Evolutionary conservation across 176 grass and related monocot species (phyloP), one percentile per base, ranked within the genome.

Genomic region (sorghum (Sorghum bicolor)): DNA sequence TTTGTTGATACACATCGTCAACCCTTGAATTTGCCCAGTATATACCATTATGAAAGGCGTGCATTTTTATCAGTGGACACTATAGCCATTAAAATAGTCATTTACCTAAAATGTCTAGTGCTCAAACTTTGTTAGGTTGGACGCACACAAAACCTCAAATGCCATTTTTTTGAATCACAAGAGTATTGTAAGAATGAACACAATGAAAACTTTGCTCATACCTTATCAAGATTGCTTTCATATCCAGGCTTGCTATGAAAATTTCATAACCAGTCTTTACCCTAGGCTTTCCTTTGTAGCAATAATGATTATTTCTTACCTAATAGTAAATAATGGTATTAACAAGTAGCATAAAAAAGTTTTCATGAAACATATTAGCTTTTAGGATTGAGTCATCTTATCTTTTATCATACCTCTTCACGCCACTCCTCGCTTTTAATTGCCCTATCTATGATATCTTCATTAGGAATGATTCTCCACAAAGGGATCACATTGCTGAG

Each of bases 201-300:
- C 2, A 68, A 26, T 25, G 9, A 60, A 3, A 57, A 60, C n/a
- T 25, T 53, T 69, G 2, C 2, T 32, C 9, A 0, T 89, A 97
- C 94, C 89, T 97, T 87, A 47, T 89, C 38, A 63, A 97, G 89
- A 15, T 78, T 97, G 22, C 68, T 87, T 75, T 93, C 91, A 53
- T 90, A 47, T 93, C 89, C 78, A 91, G 72, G 78, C 91, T 93
- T 61, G 68, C 89, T 41, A 66, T 77, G 24, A 91, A 79, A 81
- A 93, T 40, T 80, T 97, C 77, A 55, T 83, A 20, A 17, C 86
- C 94, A 2, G 91, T 97, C 57, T 86, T 87, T 24, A 97, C 25
- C 25, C 84, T 90, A 26, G 89, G 89, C 82, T 70, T 87, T 85
- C 91, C 94, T 45, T 93, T 93, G 58, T 97, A 97, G 81, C 86